phyloP scores from a whole-genome alignment of 345 rosid species.

The Gossypioides kirkii region DNA sequence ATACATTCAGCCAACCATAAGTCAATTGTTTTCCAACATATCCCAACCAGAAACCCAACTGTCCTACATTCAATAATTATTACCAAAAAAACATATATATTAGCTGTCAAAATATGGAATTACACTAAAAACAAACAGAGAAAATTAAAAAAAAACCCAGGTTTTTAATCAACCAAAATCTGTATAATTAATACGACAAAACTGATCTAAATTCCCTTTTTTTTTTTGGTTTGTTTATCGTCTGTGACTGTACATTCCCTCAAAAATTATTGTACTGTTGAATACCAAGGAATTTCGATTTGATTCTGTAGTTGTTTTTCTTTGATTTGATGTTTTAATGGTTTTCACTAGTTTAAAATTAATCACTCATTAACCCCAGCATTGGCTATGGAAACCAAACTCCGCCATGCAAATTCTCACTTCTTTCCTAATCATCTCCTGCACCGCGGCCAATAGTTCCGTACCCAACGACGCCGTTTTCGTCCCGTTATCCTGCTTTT shows the following conservation, averaged over 20 bases:
- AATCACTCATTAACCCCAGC: neutral
- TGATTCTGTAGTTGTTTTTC: neutral
- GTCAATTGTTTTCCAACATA: too few species aligned
- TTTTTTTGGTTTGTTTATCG: neutral
- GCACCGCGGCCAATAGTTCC: conserved; percentile 37
- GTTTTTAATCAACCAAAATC: neutral
- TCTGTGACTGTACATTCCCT: neutral
- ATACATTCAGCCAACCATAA: too few species aligned
- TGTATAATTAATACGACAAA: neutral
- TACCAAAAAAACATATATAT: too few species aligned
- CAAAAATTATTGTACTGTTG: neutral
- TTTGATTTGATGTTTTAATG: neutral
- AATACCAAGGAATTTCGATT: neutral
- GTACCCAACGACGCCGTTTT: conserved; percentile 28
- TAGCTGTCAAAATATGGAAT: too few species aligned
- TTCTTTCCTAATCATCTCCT: conserved; percentile 47
- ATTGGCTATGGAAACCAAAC: neutral
- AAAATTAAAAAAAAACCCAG: neutral
- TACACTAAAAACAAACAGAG: too few species aligned
- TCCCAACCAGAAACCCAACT: too few species aligned
- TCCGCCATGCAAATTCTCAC: conserved; percentile 43
- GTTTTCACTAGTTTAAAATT: neutral
- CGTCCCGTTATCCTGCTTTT: neutral
- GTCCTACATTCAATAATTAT: too few species aligned
- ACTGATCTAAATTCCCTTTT: neutral